Percentiles rank a stretch among this genome's conserved stretches.
These are phyloP conservation scores for Trametopsis cervina DNA, from an alignment of 768 basidiomycete species.

Conservation along the genomic window DNA sequence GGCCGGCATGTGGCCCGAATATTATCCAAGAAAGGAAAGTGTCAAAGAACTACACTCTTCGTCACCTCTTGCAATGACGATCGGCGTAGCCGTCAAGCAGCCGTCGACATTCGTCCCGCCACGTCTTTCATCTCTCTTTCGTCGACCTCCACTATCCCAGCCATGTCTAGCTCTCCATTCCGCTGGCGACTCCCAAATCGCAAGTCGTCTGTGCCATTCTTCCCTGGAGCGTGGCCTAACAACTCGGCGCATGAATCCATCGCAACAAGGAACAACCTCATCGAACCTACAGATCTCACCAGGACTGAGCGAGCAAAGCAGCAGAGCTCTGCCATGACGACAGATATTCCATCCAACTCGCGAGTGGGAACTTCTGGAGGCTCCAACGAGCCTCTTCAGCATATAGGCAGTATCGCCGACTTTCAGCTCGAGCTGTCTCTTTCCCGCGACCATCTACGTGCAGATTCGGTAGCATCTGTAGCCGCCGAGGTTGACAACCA, in stretches of 20 bases:
- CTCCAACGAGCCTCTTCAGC: background rate
- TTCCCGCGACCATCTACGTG: background rate
- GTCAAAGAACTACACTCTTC: background rate
- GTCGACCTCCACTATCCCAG: background rate
- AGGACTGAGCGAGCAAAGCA: no score
- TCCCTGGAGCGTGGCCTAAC: constrained; percentile 44
- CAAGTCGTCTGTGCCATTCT: constrained; percentile 25
- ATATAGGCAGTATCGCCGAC: background rate
- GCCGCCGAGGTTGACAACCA: background rate
- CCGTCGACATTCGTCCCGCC: background rate
- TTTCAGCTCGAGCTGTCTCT: background rate
- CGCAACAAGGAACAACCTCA: constrained; percentile 6
- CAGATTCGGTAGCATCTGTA: background rate
- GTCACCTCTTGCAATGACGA: background rate
- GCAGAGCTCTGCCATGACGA: no score
- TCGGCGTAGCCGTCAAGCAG: background rate
- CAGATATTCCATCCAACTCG: no score
- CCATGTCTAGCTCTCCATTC: constrained; percentile 5
- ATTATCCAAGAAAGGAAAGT: background rate
- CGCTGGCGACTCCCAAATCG: constrained; percentile 13
- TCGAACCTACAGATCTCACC: background rate
- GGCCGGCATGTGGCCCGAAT: no score
- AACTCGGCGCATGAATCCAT: constrained; percentile 18
- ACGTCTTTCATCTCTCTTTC: background rate
- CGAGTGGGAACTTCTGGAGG: no score